Evolutionary conservation across 2,329 filamentous ascomycete genomes (phyloP), one percentile per base, ranked within the genome.

Genomic region (Erysiphe pulchra): DNA sequence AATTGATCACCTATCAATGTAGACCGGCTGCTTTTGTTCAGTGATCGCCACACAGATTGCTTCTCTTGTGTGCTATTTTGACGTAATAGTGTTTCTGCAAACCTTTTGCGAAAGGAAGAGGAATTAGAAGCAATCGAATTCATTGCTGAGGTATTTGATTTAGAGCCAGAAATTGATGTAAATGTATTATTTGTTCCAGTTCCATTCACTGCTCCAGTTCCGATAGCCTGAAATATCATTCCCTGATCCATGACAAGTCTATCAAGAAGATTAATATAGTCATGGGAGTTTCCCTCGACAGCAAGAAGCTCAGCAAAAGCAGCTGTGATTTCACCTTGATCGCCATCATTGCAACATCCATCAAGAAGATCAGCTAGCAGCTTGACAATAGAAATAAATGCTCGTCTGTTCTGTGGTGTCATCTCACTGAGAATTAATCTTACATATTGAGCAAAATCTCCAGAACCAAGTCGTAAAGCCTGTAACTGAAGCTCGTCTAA

Each of bases 261-360:
- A 61, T 94, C 86, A 41, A 94, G 67, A 13, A 94, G 65, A 46
- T 87, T 90, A 53, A 94, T 86, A 57, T 87, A 90, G 50, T 85
- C 73, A 48, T 82, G 76, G 1, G 85, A 75, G 49, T 77, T 75
- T 7, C 77, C 80, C 47, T 85, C 78, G 4, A 76, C 71, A 2
- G 90, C 80, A 7, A 95, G 65, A 44, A 94, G 68, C 57, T 94
- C 85, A 0, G 85, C 78, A 63, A 95, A 94, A 1, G 84, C 81
- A 40, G 83, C 74, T 0, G 85, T 94, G 53, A 95, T 63, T 18
- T 83, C 81, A 43, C 87, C 87, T 42, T 86, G 73, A 57, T 94
- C 87, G 31, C 84, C 80, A 56, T 94, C 87, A 54, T 92, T 93
- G 44, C 78, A 78, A 52, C 85, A 93, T 2, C 83, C 85, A 51